A percentile compares a stretch with the other conserved stretches of the same genome.
These are phyloP conservation scores for Verticillium tricorpus DNA, from an alignment of 2,329 filamentous ascomycete genomes.

Conservation along the genomic window DNA sequence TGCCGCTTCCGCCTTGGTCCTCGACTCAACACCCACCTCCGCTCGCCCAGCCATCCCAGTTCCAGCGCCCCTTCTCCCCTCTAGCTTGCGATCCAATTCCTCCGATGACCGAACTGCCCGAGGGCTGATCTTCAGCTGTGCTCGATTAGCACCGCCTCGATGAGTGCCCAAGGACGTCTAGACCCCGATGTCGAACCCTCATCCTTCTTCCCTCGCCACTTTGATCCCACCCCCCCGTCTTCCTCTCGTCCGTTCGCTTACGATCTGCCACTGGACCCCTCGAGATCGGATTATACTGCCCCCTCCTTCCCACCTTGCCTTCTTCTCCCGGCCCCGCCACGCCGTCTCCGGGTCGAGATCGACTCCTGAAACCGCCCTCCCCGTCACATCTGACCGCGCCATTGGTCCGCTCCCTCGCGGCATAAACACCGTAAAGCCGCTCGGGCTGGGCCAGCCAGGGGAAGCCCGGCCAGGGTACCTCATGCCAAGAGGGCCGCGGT, in stretches of 20 bases:
- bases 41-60: background rate
- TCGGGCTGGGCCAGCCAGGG: background rate
- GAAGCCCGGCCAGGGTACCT: background rate
- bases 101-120: background rate
- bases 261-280: background rate
- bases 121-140: background rate
- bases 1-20: background rate
- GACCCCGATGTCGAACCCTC: background rate
- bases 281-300: conserved; percentile 7
- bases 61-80: background rate
- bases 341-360: conserved; percentile 10
- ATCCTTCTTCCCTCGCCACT: background rate
- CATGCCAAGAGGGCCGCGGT: background rate
- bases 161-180: background rate
- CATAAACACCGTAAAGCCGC: conserved; percentile 2
- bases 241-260: background rate
- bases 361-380: conserved; percentile 14
- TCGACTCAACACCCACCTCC: background rate
- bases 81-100: background rate
- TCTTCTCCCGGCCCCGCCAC: conserved; percentile 7
- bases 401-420: background rate
- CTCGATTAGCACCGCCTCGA: background rate
- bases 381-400: background rate
- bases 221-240: background rate
- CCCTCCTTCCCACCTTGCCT: conserved; percentile 2